Percentiles rank a stretch among this genome's conserved stretches.
Conservation (phyloP, 495 filamentous ascomycete species). For the Hypoxylon rickii region DNA sequence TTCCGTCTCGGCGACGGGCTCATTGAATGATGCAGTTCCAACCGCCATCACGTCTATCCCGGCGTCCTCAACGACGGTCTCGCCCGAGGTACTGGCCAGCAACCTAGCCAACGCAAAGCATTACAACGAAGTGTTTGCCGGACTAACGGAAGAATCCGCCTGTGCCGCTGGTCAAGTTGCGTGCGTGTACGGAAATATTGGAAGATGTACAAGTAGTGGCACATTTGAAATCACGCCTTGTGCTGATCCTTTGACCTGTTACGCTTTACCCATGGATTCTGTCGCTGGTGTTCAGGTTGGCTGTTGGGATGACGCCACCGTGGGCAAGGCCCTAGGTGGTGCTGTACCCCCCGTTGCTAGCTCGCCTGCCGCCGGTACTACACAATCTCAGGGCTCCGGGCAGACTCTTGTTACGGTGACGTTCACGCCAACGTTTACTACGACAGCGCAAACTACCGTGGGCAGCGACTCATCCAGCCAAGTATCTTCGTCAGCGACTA, state of each 20-base stretch:
- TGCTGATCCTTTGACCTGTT: conserved; percentile 38
- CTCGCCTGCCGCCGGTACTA: conserved; percentile 4
- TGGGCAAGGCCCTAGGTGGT: conserved; percentile 34
- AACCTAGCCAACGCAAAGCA: conserved; percentile 45
- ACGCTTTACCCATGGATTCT: conserved; percentile 49
- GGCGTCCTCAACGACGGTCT: conserved; percentile 40
- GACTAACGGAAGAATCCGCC: conserved; percentile 42
- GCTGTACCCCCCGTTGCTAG: conserved; percentile 5
- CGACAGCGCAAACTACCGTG: conserved; percentile 23
- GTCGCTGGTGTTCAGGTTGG: conserved; percentile 41
- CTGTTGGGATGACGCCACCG: conserved; percentile 40
- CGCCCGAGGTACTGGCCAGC: conserved; percentile 37
- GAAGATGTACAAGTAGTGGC: conserved; percentile 35
- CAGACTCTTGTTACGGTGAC: conserved; percentile 12
- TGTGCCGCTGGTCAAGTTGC: conserved; percentile 46
- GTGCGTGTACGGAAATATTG: conserved; percentile 46
- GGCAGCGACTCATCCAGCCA: conserved; percentile 3
- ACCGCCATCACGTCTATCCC: conserved; percentile 44
- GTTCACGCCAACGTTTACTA: conserved; percentile 27
- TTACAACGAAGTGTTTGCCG: conserved; percentile 45
- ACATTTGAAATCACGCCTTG: conserved; percentile 41
- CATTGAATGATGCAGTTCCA: conserved; percentile 39
- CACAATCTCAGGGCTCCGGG: not conserved
- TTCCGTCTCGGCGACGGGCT: conserved; percentile 36
- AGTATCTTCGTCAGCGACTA: not conserved